Conservation (phyloP, 208 protist genomes). For the Acanthamoeba castellanii region DNA sequence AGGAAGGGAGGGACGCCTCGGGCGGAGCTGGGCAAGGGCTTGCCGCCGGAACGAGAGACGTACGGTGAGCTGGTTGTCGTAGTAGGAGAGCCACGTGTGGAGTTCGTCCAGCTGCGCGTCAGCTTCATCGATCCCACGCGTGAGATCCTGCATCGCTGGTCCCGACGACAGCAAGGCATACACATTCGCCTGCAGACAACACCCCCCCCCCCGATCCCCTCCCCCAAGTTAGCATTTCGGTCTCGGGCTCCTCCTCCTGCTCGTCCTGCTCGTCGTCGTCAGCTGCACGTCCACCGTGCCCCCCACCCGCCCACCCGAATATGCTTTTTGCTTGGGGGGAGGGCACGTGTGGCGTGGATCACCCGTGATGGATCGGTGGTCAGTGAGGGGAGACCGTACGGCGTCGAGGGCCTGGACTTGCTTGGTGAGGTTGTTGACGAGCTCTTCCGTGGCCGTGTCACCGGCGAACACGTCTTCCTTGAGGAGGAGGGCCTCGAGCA, state of each 20-base stretch:
- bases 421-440: conserved; percentile 15
- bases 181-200: not conserved
- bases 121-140: not conserved
- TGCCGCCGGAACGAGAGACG: not conserved
- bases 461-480: not conserved
- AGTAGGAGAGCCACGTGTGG: conserved; percentile 10
- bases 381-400: no score
- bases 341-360: no score
- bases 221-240: not conserved
- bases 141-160: not conserved
- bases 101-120: not conserved
- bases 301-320: no score
- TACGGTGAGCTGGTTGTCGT: conserved; percentile 14
- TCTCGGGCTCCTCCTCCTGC: no score
- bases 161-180: not conserved
- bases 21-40: no score
- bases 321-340: no score
- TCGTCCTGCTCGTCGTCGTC: no score
- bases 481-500: not conserved
- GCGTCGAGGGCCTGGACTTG: conserved; percentile 7
- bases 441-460: not conserved
- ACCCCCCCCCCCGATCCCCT: not conserved
- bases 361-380: no score
- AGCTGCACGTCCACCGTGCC: no score
- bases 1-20: no score